Evolutionary conservation across 148 eudicot genomes (phyloP), one percentile per base, ranked within the genome.

Genomic region (Suaeda aralocaspica): DNA sequence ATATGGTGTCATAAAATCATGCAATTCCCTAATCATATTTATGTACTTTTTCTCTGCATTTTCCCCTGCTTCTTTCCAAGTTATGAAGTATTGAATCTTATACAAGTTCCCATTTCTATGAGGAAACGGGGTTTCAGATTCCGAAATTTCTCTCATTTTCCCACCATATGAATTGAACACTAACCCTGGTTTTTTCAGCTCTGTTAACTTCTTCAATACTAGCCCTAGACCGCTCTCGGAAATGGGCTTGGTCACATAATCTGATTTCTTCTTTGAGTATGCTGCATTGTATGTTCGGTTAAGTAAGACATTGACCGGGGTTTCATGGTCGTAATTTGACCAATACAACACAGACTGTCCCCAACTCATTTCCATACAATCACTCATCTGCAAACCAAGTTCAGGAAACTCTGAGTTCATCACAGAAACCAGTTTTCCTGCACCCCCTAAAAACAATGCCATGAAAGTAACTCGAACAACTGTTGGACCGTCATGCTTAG

Each of bases 291-390:
- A 71, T 7, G 72, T 55, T 44, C 72, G 64, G 46, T 39, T 64
- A 4, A 71, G 66, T 24, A 79, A 64, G 11, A 56, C 79, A 55
- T 79, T 69, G 25, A 39, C 18, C 2, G 55, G 8, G 2, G 73
- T 75, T 26, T 39, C 46, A 31, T 46, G 28, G 11, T 65, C 67
- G 31, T 71, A 60, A 28, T 45, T n/a, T 34, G 21, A 21, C 79
- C 71, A 75, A 71, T 6, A 50, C 29, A 79, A 34, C 53, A 76
- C 59, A 28, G 83, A 63, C 12, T 76, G 77, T 4, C 64, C 74
- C 87, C 87, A 86, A 44, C 82, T 78, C 87, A 81, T 79, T 49
- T 86, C 87, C 7, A 30, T 34, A 28, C 85, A 86, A 46, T 86
- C 87, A n/a, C 53, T 65, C 67, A 26, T 62, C 36, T 67, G 41